Conservation (phyloP, 1,139 yeast genomes). For the Pichia kudriavzevii region DNA sequence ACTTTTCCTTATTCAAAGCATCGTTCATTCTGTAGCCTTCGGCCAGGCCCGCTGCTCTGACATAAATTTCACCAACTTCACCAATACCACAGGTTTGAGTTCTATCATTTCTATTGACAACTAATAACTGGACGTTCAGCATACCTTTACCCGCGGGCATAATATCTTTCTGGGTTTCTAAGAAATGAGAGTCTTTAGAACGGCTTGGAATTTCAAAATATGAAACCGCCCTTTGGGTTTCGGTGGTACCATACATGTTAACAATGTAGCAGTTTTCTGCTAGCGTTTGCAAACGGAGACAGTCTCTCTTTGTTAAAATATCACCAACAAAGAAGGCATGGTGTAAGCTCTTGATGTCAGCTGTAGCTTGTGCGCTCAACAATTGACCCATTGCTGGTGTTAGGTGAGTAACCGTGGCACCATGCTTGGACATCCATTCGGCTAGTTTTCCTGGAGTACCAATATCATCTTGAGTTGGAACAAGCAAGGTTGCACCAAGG, state of each 20-base stretch:
- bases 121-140: conserved; percentile 88
- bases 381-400: conserved; percentile 99
- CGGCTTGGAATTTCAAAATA: conserved; percentile 82
- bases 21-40: conserved; percentile 93
- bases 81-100: conserved; percentile 95
- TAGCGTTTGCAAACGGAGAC: conserved; percentile 81
- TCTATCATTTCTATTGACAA: conserved; percentile 84
- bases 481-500: conserved; percentile 85
- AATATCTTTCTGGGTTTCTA: conserved; percentile 82
- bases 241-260: conserved; percentile 99
- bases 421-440: conserved; percentile 89
- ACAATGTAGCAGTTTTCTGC: conserved; percentile 88
- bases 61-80: conserved; percentile 97
- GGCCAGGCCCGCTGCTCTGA: conserved; percentile 95
- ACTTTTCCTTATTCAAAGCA: conserved; percentile 79
- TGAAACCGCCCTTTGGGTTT: conserved; percentile 96
- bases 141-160: conserved; percentile 99
- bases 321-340: conserved; percentile 99
- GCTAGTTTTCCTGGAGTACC: conserved; percentile 98
- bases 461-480: conserved; percentile 94
- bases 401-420: conserved; percentile 92
- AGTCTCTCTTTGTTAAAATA: conserved; percentile 92
- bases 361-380: conserved; percentile 91
- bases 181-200: conserved; percentile 58
- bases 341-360: conserved; percentile 77